Percentiles rank a stretch among this genome's conserved stretches.
These are phyloP conservation scores for Lecanicillium sp. DNA, from an alignment of 2,329 filamentous ascomycete species.

Conservation along the genomic window DNA sequence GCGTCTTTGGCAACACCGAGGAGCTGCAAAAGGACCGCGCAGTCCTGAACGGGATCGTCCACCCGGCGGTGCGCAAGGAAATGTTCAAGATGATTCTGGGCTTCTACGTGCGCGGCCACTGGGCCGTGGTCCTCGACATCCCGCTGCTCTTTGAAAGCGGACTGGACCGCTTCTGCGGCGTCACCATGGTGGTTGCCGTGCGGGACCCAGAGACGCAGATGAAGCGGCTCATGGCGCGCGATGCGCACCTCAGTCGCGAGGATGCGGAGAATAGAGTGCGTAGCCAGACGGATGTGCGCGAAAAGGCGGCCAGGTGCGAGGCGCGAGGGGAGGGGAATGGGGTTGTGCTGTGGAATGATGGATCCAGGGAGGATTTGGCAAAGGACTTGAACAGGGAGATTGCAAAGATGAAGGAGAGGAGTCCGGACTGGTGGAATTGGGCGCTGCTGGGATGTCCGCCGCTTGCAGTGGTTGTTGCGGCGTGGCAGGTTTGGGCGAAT, in stretches of 20 bases:
- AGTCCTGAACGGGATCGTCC: conserved; percentile 81
- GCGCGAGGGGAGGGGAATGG: conserved; percentile 57
- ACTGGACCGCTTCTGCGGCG: conserved; percentile 78
- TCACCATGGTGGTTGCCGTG: conserved; percentile 81
- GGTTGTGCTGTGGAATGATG: conserved; percentile 87
- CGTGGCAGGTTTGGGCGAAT: conserved; percentile 68
- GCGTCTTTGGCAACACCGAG: conserved; percentile 76
- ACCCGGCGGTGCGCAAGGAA: conserved; percentile 77
- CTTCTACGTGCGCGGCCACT: conserved; percentile 65
- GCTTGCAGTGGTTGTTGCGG: conserved; percentile 57
- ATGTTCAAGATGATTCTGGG: conserved; percentile 70
- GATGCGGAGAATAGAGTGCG: conserved; percentile 81
- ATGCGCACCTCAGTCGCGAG: conserved; percentile 69
- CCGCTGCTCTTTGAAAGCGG: conserved; percentile 85
- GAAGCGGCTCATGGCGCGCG: conserved; percentile 63
- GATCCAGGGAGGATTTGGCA: conserved; percentile 60
- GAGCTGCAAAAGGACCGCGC: conserved; percentile 63
- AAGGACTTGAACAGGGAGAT: conserved; percentile 60
- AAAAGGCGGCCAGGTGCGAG: conserved; percentile 71
- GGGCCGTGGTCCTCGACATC: conserved; percentile 89
- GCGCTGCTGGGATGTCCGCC: conserved; percentile 63
- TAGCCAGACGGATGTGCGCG: conserved; percentile 77
- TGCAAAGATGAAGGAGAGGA: conserved; percentile 48
- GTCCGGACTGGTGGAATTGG: conserved; percentile 81
- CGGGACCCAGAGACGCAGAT: conserved; percentile 75